These are phyloP conservation scores for Tetrapisispora pingtungensis DNA, from an alignment of 805 yeast species.

Conservation along the genomic window DNA sequence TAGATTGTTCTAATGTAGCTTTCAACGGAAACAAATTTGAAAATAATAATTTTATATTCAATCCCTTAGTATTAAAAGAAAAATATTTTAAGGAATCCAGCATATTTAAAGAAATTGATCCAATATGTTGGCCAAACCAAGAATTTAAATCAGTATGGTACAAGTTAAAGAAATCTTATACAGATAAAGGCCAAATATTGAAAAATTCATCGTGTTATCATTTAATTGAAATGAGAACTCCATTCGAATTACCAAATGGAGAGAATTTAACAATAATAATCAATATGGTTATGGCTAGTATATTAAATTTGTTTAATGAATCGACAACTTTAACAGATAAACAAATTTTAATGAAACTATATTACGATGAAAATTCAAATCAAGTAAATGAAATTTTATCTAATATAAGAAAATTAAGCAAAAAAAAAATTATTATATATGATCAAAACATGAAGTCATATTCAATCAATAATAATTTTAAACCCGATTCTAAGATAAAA, in stretches of 20 bases:
- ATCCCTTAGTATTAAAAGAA: not conserved
- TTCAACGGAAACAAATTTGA: not conserved
- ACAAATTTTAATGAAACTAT: not conserved
- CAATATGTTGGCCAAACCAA: not conserved
- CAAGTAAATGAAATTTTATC: not conserved
- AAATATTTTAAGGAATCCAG: not conserved
- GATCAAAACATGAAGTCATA: not conserved
- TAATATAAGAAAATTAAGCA: not conserved
- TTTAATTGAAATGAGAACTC: not conserved
- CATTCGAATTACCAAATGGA: not conserved
- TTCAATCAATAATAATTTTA: not conserved
- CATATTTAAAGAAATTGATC: not conserved
- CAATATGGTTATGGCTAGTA: not conserved
- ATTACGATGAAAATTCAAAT: too few species aligned
- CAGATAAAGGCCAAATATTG: not conserved
- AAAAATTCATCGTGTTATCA: not conserved
- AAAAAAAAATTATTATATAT: not conserved
- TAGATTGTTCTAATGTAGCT: not conserved
- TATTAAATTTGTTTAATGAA: not conserved
- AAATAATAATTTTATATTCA: not conserved
- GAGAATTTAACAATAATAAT: not conserved
- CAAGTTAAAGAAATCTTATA: not conserved
- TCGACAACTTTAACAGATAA: not conserved
- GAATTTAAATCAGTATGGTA: not conserved
- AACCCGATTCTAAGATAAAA: not conserved